A percentile compares a stretch with the other conserved stretches of the same genome.
Conservation (phyloP, 495 filamentous ascomycete species). For the Clohesyomyces aquaticus region DNA sequence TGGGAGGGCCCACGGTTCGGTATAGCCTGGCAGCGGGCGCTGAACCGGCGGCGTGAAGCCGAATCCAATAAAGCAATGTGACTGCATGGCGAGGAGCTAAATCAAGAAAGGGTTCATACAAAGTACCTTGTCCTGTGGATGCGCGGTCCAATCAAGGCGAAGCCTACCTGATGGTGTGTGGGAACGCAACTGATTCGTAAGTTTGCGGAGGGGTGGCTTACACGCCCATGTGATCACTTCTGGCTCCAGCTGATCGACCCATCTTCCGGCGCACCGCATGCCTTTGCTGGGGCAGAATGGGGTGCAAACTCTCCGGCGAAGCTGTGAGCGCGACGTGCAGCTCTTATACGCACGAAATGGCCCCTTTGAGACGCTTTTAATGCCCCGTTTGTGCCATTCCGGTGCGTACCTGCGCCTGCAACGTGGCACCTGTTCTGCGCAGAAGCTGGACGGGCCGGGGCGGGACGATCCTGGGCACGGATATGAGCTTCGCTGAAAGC, state of each 20-base stretch:
- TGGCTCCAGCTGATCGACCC: constrained; percentile 37
- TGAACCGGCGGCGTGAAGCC: constrained; percentile 21
- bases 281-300: constrained; percentile 14
- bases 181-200: constrained; percentile 39
- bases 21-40: constrained; percentile 22
- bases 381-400: constrained; percentile 16
- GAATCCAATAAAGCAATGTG: constrained; percentile 30
- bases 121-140: constrained; percentile 32
- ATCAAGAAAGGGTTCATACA: constrained; percentile 41
- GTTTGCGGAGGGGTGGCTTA: constrained; percentile 35
- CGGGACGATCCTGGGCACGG: constrained; percentile 40
- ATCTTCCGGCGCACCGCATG: constrained; percentile 23
- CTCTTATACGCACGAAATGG: constrained; percentile 19
- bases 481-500: constrained; percentile 25
- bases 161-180: constrained; percentile 27
- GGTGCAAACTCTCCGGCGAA: background rate
- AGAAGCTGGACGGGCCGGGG: constrained; percentile 33
- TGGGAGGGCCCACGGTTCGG: constrained; percentile 20
- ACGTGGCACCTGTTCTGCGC: constrained; percentile 37
- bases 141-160: constrained; percentile 27
- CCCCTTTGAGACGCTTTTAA: constrained; percentile 21
- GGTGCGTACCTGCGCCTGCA: constrained; percentile 36
- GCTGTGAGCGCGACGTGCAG: constrained; percentile 5
- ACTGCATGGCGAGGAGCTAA: constrained; percentile 39
- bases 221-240: constrained; percentile 35